phyloP scores from a whole-genome alignment of 768 basidiomycete species.

The Leccinum imitatum region DNA sequence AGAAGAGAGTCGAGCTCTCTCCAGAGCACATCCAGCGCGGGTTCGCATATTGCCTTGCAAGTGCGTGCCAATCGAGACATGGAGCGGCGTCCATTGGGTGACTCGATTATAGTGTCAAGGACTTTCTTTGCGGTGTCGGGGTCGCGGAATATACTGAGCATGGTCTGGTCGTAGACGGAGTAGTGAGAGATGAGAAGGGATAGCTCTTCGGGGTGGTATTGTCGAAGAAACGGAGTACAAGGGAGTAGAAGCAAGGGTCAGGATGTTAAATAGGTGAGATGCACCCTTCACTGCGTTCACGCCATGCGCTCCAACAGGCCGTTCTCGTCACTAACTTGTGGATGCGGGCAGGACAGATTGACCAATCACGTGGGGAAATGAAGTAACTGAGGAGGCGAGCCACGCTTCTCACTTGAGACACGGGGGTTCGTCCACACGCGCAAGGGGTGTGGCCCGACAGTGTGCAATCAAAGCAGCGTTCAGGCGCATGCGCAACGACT shows the following conservation, averaged over 20 bases:
- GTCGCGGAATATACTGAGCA: conserved; percentile 60
- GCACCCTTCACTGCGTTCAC: conserved; percentile 43
- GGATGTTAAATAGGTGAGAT: conserved; percentile 34
- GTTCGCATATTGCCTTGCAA: conserved; percentile 71
- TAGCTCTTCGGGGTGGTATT: conserved; percentile 29
- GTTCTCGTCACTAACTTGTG: conserved; percentile 30
- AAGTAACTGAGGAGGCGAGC: conserved; percentile 23
- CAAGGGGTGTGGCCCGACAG: conserved; percentile 23
- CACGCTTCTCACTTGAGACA: conserved; percentile 25
- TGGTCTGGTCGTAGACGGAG: conserved; percentile 50
- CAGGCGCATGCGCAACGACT: conserved; percentile 7
- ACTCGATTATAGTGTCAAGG: conserved; percentile 51
- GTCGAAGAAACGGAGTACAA: conserved; percentile 39
- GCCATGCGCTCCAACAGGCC: conserved; percentile 38
- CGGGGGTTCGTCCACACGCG: conserved; percentile 29
- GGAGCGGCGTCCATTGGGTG: conserved; percentile 64
- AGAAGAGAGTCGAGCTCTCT: conserved; percentile 73
- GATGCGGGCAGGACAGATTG: conserved; percentile 30
- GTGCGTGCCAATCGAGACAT: conserved; percentile 73
- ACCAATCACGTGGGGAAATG: conserved; percentile 26
- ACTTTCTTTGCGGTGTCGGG: conserved; percentile 54
- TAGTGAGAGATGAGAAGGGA: conserved; percentile 40
- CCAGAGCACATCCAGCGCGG: conserved; percentile 72
- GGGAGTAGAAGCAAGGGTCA: conserved; percentile 37
- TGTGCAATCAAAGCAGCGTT: conserved; percentile 17